phyloP scores from a whole-genome alignment of 2,329 filamentous ascomycete species.

The Myriosclerotinia scirpicola region DNA sequence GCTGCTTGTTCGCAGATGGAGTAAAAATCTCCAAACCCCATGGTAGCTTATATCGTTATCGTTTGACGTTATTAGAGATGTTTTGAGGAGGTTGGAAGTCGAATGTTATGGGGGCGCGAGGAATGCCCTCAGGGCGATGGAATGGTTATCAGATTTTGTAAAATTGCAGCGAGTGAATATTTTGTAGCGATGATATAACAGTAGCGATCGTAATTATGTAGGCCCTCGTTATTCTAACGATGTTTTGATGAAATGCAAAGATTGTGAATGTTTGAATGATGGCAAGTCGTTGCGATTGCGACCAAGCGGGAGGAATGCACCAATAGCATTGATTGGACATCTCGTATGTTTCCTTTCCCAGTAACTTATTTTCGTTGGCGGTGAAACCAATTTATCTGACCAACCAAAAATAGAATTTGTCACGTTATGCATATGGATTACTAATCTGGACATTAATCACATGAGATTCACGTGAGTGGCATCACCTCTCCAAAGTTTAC shows the following conservation, averaged over 20 bases:
- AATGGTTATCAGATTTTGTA: constrained; percentile 11
- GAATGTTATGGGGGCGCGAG: constrained; percentile 19
- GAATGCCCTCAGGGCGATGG: constrained; percentile 21
- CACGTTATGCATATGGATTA: background rate
- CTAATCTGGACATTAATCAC: background rate
- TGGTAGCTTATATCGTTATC: constrained; percentile 41
- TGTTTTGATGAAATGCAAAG: constrained; percentile 24
- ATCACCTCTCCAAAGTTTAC: background rate
- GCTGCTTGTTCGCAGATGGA: constrained; percentile 81
- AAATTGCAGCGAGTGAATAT: constrained; percentile 29
- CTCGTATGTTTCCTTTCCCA: constrained; percentile 15
- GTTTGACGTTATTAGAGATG: constrained; percentile 22
- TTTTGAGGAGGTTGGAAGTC: constrained; percentile 29
- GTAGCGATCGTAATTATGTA: constrained; percentile 24
- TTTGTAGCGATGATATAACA: constrained; percentile 25
- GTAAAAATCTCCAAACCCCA: constrained; percentile 90
- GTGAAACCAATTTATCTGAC: constrained; percentile 21
- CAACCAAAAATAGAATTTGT: constrained; percentile 1
- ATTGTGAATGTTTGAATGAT: constrained; percentile 22
- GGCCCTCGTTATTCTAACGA: constrained; percentile 23
- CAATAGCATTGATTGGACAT: constrained; percentile 16
- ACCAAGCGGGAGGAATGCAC: constrained; percentile 15
- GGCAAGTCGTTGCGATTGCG: constrained; percentile 18
- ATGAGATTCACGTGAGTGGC: background rate
- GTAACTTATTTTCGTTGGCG: constrained; percentile 18